Evolutionary conservation across 2,329 filamentous ascomycete species (phyloP).

Genomic region (Stachybotrys echinatus): DNA sequence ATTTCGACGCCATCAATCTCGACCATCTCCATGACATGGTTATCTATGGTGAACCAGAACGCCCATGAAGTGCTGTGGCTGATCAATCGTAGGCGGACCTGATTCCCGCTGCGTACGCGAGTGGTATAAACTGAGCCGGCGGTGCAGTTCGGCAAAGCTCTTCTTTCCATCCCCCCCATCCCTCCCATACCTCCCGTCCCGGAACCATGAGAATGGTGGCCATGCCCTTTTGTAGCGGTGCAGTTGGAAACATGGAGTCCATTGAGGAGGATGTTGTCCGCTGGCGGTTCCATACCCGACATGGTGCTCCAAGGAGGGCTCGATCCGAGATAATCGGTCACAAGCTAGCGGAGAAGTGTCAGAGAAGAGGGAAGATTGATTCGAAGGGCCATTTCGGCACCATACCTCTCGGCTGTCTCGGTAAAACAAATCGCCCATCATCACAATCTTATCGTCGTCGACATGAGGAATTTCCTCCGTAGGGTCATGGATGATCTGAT

Average conservation of each 20-base stretch:
- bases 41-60: conserved; percentile 38
- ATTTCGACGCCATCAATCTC: conserved; percentile 48
- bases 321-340: conserved; percentile 22
- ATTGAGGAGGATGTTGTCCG: conserved; percentile 34
- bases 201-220: too few relatives aligned
- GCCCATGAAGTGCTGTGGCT: conserved; percentile 32
- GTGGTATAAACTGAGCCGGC: conserved; percentile 25
- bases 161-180: conserved; percentile 1
- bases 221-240: conserved; percentile 8
- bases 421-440: conserved; percentile 32
- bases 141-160: background rate
- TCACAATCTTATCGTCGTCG: conserved; percentile 31
- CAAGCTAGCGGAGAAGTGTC: conserved; percentile 15
- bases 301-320: conserved; percentile 23
- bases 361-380: background rate
- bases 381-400: background rate
- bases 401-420: conserved; percentile 25
- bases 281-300: conserved; percentile 32
- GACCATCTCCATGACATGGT: conserved; percentile 24
- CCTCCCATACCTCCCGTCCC: too few relatives aligned
- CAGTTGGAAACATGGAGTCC: conserved; percentile 31
- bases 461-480: conserved; percentile 25
- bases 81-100: conserved; percentile 30
- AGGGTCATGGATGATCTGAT: conserved; percentile 28
- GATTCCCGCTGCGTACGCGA: conserved; percentile 17